phyloP scores from a whole-genome alignment of 306 rosid genomes.

The Fragaria ananassa region DNA sequence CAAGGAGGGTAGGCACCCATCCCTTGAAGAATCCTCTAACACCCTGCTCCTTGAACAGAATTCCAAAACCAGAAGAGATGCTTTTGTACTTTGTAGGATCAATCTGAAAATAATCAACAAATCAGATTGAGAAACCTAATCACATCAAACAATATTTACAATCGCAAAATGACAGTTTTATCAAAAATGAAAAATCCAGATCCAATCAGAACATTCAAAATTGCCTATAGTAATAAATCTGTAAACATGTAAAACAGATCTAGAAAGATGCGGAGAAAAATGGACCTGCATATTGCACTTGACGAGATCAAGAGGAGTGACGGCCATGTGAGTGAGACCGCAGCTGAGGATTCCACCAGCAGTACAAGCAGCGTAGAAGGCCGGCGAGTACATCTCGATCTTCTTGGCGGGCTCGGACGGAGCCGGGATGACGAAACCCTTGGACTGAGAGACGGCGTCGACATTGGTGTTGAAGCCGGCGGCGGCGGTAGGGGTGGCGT shows the following conservation, averaged over 20 bases:
- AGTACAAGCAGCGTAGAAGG: conserved; percentile 89
- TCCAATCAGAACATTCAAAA: neutral
- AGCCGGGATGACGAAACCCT: conserved; percentile 41
- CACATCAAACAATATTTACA: neutral
- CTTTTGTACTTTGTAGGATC: conserved; percentile 84
- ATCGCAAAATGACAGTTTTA: neutral
- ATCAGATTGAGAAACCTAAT: neutral
- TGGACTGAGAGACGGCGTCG: conserved; percentile 24
- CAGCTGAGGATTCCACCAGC: conserved; percentile 85
- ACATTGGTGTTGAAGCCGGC: conserved; percentile 10
- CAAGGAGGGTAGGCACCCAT: conserved; percentile 96
- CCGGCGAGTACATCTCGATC: conserved; percentile 85
- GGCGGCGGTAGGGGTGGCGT: conserved; percentile 8
- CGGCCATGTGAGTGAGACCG: conserved; percentile 91
- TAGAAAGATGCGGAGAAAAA: conserved; percentile 9
- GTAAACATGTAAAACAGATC: too few species aligned
- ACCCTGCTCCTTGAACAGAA: conserved; percentile 90
- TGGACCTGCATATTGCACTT: conserved; percentile 97
- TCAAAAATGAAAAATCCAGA: neutral
- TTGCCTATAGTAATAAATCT: neutral
- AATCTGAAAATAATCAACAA: conserved; percentile 50
- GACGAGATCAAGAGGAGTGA: conserved; percentile 96
- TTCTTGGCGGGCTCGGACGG: conserved; percentile 57
- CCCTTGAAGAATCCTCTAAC: conserved; percentile 84
- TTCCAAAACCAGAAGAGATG: conserved; percentile 87